Evolutionary conservation across 164 flowering plant genomes (phyloP).

Genomic region (Kingdonia uniflora): DNA sequence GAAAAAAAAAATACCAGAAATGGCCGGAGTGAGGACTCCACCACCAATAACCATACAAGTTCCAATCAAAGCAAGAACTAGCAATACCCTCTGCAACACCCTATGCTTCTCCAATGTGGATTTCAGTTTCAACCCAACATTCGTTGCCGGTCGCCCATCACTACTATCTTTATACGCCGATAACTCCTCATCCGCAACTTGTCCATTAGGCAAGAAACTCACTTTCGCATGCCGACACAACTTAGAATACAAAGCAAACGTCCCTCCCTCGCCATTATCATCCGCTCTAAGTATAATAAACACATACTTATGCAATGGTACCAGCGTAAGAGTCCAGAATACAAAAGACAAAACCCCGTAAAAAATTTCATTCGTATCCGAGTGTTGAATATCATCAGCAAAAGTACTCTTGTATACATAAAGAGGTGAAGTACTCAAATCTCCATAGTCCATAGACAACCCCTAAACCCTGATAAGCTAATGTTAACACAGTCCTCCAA

Average conservation of each 20-base stretch:
- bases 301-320: constrained; percentile 82
- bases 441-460: constrained; percentile 98
- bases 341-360: constrained; percentile 79
- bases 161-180: constrained; percentile 51
- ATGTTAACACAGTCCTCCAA: constrained; percentile 71
- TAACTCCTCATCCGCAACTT: constrained; percentile 67
- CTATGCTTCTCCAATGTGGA: constrained; percentile 58
- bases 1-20: constrained; percentile 73
- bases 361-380: constrained; percentile 78
- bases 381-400: constrained; percentile 69
- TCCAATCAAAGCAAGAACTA: constrained; percentile 80
- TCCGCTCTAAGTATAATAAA: constrained; percentile 83
- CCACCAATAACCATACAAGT: constrained; percentile 99
- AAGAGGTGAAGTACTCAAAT: constrained; percentile 82
- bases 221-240: constrained; percentile 83
- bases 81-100: constrained; percentile 65
- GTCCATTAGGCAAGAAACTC: constrained; percentile 64
- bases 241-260: constrained; percentile 84
- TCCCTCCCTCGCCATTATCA: constrained; percentile 98
- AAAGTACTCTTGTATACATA: constrained; percentile 85
- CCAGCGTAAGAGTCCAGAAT: constrained; percentile 85
- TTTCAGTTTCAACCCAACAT: constrained; percentile 42
- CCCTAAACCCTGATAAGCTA: constrained; percentile 92
- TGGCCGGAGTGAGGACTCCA: constrained; percentile 92
- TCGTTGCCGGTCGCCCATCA: constrained; percentile 13